Conservation (phyloP, 164 flowering plant genomes). For the Pachysandra terminalis region DNA sequence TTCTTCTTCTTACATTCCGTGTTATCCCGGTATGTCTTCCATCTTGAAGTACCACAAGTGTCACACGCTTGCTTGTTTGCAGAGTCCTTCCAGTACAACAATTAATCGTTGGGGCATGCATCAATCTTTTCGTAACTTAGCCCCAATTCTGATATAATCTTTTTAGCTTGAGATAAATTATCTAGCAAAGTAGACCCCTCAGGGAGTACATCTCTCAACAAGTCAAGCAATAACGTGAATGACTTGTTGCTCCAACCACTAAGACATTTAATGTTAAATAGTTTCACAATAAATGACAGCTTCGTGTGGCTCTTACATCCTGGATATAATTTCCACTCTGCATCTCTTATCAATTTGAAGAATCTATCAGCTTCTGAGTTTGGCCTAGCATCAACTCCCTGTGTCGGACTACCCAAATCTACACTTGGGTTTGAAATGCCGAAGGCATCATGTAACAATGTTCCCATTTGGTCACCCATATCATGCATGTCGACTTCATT, state of each 20-base stretch:
- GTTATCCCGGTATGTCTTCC: not conserved
- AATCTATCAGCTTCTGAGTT: not conserved
- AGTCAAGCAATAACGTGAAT: not conserved
- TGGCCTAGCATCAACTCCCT: too few species aligned
- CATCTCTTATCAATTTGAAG: not conserved
- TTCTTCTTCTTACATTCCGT: not conserved
- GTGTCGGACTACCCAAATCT: too few species aligned
- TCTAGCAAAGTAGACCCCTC: constrained; percentile 1
- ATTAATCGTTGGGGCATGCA: constrained; percentile 20
- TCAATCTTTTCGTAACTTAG: constrained; percentile 15
- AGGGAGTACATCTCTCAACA: constrained; percentile 10
- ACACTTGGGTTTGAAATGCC: too few species aligned
- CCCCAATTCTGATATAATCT: constrained; percentile 12
- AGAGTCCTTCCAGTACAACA: constrained; percentile 13
- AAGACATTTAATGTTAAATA: constrained; percentile 11
- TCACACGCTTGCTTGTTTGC: not conserved
- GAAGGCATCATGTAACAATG: too few species aligned
- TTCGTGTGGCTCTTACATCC: constrained; percentile 6
- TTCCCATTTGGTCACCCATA: too few species aligned
- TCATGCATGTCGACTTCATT: too few species aligned
- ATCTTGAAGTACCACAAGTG: constrained; percentile 13
- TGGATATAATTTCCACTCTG: not conserved
- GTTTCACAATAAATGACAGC: constrained; percentile 5
- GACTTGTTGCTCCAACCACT: not conserved
- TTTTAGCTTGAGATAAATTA: constrained; percentile 8